These are phyloP conservation scores for Ganoderma meredithae DNA, from an alignment of 1,284 basidiomycete genomes.

Conservation along the genomic window DNA sequence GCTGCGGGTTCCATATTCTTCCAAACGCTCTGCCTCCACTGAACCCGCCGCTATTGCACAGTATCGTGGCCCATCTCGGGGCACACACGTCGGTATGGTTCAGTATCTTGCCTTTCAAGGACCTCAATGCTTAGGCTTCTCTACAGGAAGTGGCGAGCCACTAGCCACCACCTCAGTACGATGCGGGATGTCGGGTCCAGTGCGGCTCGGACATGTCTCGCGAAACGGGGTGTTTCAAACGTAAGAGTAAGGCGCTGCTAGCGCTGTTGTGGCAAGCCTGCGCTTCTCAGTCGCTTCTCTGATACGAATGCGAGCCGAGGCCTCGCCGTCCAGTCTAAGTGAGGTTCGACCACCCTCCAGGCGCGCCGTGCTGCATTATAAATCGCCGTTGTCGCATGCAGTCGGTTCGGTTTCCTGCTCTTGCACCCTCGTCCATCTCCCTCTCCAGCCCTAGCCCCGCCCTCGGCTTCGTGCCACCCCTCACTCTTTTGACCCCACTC, in stretches of 20 bases:
- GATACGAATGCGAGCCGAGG: constrained; percentile 25
- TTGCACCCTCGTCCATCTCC: constrained; percentile 10
- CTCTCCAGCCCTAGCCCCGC: not conserved
- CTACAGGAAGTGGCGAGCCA: not conserved
- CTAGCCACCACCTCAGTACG: not conserved
- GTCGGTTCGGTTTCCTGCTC: constrained; percentile 16
- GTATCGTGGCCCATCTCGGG: not conserved
- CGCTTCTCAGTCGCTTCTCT: constrained; percentile 14
- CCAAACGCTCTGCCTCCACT: not conserved
- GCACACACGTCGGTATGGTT: not conserved
- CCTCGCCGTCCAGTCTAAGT: constrained; percentile 9
- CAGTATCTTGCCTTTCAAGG: not conserved
- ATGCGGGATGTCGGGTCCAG: not conserved
- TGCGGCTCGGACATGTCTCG: not conserved
- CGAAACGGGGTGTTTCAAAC: constrained; percentile 19
- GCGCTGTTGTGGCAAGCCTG: not conserved
- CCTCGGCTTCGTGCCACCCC: constrained; percentile 25
- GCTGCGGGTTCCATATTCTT: not conserved
- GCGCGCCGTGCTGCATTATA: constrained; percentile 15
- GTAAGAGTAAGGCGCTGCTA: constrained; percentile 21
- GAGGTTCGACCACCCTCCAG: not conserved
- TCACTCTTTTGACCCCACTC: constrained; percentile 26
- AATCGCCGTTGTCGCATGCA: not conserved
- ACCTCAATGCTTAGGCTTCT: not conserved
- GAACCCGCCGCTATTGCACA: not conserved